Percentiles rank a stretch among this genome's conserved stretches.
Evolutionary conservation across 768 basidiomycete species (phyloP).

Genomic region (Termitomyces sp.): DNA sequence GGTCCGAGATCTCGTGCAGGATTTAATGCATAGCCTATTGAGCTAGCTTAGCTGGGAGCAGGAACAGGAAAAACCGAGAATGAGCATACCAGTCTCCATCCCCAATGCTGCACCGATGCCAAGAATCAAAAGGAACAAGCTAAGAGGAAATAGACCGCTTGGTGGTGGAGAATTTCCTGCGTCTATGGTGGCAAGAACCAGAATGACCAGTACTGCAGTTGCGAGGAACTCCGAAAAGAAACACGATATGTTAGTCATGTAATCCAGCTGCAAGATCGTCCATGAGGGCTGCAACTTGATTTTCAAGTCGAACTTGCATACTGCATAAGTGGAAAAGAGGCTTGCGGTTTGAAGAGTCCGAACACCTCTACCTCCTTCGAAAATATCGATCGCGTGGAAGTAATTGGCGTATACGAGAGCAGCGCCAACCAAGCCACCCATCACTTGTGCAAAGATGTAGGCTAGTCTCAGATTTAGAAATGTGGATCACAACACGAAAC

Average conservation of each 20-base stretch:
- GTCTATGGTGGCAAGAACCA: conserved; percentile 54
- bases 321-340: conserved; percentile 62
- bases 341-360: conserved; percentile 54
- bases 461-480: conserved; percentile 14
- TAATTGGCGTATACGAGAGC: conserved; percentile 63
- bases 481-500: neutral
- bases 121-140: conserved; percentile 54
- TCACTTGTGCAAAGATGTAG: conserved; percentile 60
- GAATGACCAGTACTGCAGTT: conserved; percentile 54
- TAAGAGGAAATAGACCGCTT: conserved; percentile 50
- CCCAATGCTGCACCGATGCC: conserved; percentile 60
- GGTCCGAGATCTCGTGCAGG: conserved; percentile 52
- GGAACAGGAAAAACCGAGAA: neutral
- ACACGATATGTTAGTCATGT: conserved; percentile 35
- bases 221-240: conserved; percentile 58
- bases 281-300: neutral
- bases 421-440: conserved; percentile 62
- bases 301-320: conserved; percentile 25
- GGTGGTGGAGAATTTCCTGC: conserved; percentile 47
- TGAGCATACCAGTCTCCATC: conserved; percentile 50
- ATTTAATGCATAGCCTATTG: conserved; percentile 32
- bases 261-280: conserved; percentile 15
- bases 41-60: neutral
- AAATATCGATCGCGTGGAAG: conserved; percentile 62
- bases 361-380: conserved; percentile 52